A percentile compares a stretch with the other conserved stretches of the same genome.
These are phyloP conservation scores for Hysterangium stoloniferum DNA, from an alignment of 768 basidiomycete genomes.

Conservation along the genomic window DNA sequence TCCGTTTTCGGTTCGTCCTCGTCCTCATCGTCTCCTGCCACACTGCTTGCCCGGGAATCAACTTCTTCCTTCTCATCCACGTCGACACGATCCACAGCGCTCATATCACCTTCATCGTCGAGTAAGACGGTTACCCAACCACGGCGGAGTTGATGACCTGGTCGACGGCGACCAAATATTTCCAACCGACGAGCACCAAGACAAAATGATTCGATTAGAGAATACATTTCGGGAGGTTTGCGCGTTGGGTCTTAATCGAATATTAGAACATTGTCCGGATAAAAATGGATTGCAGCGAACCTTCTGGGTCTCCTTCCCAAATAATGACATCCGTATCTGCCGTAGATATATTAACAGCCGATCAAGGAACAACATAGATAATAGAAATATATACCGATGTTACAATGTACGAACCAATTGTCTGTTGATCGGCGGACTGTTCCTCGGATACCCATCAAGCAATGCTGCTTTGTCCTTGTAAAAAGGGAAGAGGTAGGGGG, in stretches of 20 bases:
- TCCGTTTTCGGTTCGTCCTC: conserved; percentile 22
- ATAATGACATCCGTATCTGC: conserved; percentile 93
- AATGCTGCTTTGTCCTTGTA: conserved; percentile 91
- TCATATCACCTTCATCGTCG: conserved; percentile 48
- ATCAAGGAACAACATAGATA: not conserved
- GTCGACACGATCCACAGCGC: conserved; percentile 30
- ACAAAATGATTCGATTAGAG: conserved; percentile 95
- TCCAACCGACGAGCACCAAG: conserved; percentile 88
- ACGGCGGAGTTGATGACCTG: conserved; percentile 52
- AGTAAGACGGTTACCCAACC: conserved; percentile 90
- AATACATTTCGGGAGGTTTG: conserved; percentile 94
- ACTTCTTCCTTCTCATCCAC: conserved; percentile 23
- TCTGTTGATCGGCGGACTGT: conserved; percentile 94
- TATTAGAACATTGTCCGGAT: not conserved
- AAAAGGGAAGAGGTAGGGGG: conserved; percentile 80
- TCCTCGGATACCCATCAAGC: conserved; percentile 93
- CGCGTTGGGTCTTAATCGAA: conserved; percentile 56
- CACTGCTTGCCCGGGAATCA: conserved; percentile 21
- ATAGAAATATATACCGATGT: conserved; percentile 63
- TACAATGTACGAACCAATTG: conserved; percentile 96
- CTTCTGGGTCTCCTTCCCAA: conserved; percentile 82
- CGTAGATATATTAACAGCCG: not conserved
- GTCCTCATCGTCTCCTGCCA: conserved; percentile 29
- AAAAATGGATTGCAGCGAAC: conserved; percentile 20
- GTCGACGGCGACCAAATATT: conserved; percentile 57